A percentile compares a stretch with the other conserved stretches of the same genome.
Conservation (phyloP, 805 yeast species). For the Candida boidinii region DNA sequence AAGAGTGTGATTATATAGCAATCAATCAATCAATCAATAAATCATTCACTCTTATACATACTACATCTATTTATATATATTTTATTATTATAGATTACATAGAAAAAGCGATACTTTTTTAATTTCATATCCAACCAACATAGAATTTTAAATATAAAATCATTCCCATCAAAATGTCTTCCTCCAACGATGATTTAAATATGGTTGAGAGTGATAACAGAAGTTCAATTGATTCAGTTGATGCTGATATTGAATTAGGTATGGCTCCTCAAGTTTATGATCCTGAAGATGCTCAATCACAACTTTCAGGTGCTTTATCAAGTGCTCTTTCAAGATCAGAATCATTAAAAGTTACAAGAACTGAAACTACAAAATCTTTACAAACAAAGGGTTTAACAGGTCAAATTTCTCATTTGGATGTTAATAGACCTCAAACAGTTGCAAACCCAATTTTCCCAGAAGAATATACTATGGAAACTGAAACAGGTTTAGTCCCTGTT, state of each 20-base stretch:
- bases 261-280: conserved; percentile 29
- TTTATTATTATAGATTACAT: too few relatives aligned
- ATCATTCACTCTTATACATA: too few relatives aligned
- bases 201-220: too few relatives aligned
- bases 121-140: too few relatives aligned
- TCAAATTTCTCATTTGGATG: conserved; percentile 45
- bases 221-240: conserved; percentile 1
- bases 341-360: conserved; percentile 36
- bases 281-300: conserved; percentile 41
- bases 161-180: too few relatives aligned
- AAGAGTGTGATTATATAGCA: too few relatives aligned
- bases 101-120: too few relatives aligned
- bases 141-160: too few relatives aligned
- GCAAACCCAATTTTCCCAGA: conserved; percentile 80
- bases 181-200: too few relatives aligned
- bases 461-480: conserved; percentile 82
- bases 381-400: conserved; percentile 52
- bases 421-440: conserved; percentile 44
- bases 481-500: conserved; percentile 81
- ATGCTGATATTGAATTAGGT: conserved; percentile 10
- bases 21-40: too few relatives aligned
- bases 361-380: conserved; percentile 71
- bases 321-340: conserved; percentile 22
- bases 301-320: conserved; percentile 24
- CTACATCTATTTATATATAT: too few relatives aligned